phyloP scores from a whole-genome alignment of 2,329 filamentous ascomycete species.

The Akanthomyces uredinophilus region DNA sequence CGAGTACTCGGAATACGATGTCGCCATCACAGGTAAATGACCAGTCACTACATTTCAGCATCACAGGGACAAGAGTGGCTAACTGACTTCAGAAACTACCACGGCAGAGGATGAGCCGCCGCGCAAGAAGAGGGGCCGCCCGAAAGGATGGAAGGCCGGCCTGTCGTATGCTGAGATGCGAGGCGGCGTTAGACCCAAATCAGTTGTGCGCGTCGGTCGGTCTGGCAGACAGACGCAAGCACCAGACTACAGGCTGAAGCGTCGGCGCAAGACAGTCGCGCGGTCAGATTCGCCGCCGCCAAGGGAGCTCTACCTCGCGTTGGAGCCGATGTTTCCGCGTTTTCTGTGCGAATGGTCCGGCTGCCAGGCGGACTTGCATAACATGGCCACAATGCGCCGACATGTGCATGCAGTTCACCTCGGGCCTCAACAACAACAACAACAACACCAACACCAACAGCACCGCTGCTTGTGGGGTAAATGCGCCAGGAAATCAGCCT shows the following conservation, averaged over 20 bases:
- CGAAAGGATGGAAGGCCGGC: conserved; percentile 39
- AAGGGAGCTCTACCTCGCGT: conserved; percentile 35
- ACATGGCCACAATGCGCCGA: conserved; percentile 51
- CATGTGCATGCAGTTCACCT: conserved; percentile 51
- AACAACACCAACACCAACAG: not conserved
- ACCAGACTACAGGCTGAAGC: conserved; percentile 25
- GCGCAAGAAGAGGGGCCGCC: conserved; percentile 34
- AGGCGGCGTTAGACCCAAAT: not conserved
- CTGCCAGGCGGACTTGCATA: conserved; percentile 58
- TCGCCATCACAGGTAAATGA: not conserved
- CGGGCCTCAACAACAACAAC: not conserved
- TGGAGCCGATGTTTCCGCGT: conserved; percentile 41
- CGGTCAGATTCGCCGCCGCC: conserved; percentile 34
- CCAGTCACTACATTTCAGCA: not conserved
- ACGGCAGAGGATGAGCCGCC: not conserved
- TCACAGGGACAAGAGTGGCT: not conserved
- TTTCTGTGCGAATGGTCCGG: conserved; percentile 57
- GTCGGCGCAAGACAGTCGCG: conserved; percentile 37
- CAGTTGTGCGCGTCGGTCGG: not conserved
- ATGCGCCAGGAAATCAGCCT: conserved; percentile 22
- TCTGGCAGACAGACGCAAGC: conserved; percentile 16
- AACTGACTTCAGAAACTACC: not conserved
- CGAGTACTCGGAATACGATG: conserved; percentile 6
- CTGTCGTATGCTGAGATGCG: conserved; percentile 26
- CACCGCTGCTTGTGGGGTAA: conserved; percentile 28